These are phyloP conservation scores for Phialophora tarda DNA, from an alignment of 2,329 filamentous ascomycete species.

Conservation along the genomic window DNA sequence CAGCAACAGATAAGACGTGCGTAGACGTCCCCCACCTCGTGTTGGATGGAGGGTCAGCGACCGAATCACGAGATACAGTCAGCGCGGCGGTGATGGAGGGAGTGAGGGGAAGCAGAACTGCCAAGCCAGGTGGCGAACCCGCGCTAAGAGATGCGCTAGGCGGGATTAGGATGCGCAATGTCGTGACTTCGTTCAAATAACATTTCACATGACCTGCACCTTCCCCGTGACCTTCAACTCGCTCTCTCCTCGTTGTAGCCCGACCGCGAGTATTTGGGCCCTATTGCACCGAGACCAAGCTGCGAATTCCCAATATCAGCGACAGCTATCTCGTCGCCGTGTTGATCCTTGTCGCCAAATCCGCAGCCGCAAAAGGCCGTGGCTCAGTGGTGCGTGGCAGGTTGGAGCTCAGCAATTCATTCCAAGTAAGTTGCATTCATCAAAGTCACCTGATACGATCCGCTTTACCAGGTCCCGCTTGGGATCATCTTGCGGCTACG, in stretches of 20 bases:
- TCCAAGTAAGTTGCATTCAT: slow-evolving; percentile 19
- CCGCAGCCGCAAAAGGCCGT: slow-evolving; percentile 10
- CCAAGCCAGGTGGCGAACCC: background rate
- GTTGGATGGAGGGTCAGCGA: slow-evolving; percentile 10
- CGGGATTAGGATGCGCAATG: background rate
- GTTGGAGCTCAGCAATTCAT: slow-evolving; percentile 16
- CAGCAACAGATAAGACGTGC: background rate
- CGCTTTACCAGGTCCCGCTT: slow-evolving; percentile 22
- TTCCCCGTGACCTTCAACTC: slow-evolving; percentile 12
- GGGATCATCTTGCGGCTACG: slow-evolving; percentile 19
- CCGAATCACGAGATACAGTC: slow-evolving; percentile 21
- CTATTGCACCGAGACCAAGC: slow-evolving; percentile 1
- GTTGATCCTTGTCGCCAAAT: slow-evolving; percentile 9
- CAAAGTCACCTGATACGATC: slow-evolving; percentile 36
- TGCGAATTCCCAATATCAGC: background rate
- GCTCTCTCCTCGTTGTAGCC: background rate
- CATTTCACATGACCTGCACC: slow-evolving; percentile 14
- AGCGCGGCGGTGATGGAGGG: background rate
- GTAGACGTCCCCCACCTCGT: background rate
- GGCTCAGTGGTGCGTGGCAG: slow-evolving; percentile 19
- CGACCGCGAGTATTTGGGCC: background rate
- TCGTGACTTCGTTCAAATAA: slow-evolving; percentile 10
- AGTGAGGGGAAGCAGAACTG: background rate
- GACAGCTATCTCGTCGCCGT: slow-evolving; percentile 6
- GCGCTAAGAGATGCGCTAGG: slow-evolving; percentile 8